phyloP scores from a whole-genome alignment of 257 asterid species.

The Schizonepeta tenuifolia region DNA sequence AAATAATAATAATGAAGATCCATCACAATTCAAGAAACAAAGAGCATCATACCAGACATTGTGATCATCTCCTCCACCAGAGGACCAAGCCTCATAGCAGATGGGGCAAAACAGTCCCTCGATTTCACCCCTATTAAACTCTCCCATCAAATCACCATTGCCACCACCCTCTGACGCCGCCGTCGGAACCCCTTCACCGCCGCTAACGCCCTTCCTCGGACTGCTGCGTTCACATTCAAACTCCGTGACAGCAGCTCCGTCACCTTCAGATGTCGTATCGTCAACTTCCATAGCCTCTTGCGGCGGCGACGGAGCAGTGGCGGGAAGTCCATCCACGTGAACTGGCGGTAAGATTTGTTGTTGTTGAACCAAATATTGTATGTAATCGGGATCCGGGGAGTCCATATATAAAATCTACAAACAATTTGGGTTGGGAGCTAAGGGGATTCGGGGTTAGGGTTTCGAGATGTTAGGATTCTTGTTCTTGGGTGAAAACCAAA shows the following conservation, averaged over 20 bases:
- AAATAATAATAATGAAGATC: too few relatives aligned
- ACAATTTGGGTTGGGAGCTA: background rate
- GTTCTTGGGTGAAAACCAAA: background rate
- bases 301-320: constrained; percentile 34
- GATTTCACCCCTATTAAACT: constrained; percentile 55
- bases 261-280: constrained; percentile 23
- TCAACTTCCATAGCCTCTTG: constrained; percentile 31
- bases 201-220: constrained; percentile 23
- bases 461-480: constrained; percentile 11
- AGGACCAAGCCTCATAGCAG: constrained; percentile 89
- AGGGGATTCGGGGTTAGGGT: constrained; percentile 25
- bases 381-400: constrained; percentile 34
- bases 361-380: background rate
- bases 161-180: too few relatives aligned
- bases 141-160: constrained; percentile 34
- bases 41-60: constrained; percentile 60
- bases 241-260: constrained; percentile 26
- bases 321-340: constrained; percentile 29
- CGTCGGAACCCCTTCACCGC: constrained; percentile 22
- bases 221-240: constrained; percentile 30
- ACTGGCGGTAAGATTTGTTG: background rate
- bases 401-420: background rate
- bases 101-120: constrained; percentile 88
- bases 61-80: constrained; percentile 65
- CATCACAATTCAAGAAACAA: too few relatives aligned